Evolutionary conservation across 352 stramenopile species (phyloP).

Genomic region (Pythium dissimile): DNA sequence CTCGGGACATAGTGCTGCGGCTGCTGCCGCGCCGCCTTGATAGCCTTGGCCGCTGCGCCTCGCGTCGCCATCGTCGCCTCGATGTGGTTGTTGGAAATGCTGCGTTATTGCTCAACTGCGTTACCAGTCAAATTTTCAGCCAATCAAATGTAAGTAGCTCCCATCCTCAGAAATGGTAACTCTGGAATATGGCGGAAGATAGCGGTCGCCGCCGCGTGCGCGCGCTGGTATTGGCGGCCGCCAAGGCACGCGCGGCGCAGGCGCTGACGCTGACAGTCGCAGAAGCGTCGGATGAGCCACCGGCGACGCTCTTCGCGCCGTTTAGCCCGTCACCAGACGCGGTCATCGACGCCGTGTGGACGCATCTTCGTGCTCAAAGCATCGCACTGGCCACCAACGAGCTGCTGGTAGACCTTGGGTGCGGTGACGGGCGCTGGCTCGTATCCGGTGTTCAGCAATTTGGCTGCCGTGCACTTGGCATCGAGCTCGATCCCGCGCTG

Average conservation of each 20-base stretch:
- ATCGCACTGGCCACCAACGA: conserved; percentile 31
- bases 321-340: conserved; percentile 65
- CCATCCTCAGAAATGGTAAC: neutral
- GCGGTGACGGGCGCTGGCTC: conserved; percentile 76
- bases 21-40: conserved; percentile 10
- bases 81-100: neutral
- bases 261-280: conserved; percentile 50
- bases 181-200: neutral
- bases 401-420: conserved; percentile 79
- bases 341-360: conserved; percentile 67
- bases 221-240: conserved; percentile 61
- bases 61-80: conserved; percentile 25
- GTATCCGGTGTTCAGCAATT: conserved; percentile 60
- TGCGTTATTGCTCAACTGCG: neutral
- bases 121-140: conserved; percentile 28
- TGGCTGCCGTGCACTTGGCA: conserved; percentile 53
- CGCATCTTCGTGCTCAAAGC: conserved; percentile 25
- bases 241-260: conserved; percentile 41
- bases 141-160: conserved; percentile 11
- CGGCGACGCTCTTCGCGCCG: conserved; percentile 53
- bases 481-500: conserved; percentile 64
- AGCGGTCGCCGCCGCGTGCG: conserved; percentile 31
- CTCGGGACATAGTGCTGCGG: conserved; percentile 15
- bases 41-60: conserved; percentile 19
- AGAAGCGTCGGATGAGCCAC: neutral